Percentiles rank a stretch among this genome's conserved stretches.
Conservation (phyloP, 129 eudicot genomes). For the Pseudognaphalium luteoalbum region DNA sequence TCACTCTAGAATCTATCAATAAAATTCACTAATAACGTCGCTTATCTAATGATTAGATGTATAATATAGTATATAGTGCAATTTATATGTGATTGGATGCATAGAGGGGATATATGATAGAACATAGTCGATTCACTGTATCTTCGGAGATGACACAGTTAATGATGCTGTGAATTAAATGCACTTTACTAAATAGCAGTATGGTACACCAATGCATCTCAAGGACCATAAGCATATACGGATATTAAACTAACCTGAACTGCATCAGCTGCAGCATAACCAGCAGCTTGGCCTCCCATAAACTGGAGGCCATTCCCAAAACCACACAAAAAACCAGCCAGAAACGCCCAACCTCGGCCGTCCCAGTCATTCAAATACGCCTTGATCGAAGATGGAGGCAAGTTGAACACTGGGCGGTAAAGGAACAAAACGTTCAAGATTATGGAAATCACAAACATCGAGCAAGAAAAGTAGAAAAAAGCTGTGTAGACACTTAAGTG, state of each 20-base stretch:
- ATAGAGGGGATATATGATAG: neutral
- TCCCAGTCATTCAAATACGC: conserved; percentile 71
- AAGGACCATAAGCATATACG: conserved; percentile 3
- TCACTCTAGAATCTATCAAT: neutral
- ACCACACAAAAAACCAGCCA: conserved; percentile 87
- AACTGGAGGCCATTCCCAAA: conserved; percentile 94
- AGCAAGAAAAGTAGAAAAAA: conserved; percentile 83
- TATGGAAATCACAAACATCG: conserved; percentile 68
- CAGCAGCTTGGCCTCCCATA: conserved; percentile 98
- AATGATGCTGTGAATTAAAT: neutral
- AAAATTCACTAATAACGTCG: neutral
- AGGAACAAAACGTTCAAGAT: conserved; percentile 65
- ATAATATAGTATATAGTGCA: neutral
- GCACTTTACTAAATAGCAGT: neutral
- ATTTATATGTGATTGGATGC: conserved; percentile 1
- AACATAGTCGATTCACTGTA: neutral
- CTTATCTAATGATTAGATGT: neutral
- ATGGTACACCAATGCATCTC: conserved; percentile 11
- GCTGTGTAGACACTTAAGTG: conserved; percentile 81
- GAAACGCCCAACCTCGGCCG: conserved; percentile 86
- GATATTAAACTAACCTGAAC: conserved; percentile 61
- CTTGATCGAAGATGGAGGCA: conserved; percentile 66
- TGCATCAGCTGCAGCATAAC: conserved; percentile 97
- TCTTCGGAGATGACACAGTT: neutral
- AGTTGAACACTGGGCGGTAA: conserved; percentile 59